Percentiles rank a stretch among this genome's conserved stretches.
Evolutionary conservation across 768 basidiomycete genomes (phyloP).

Genomic region (Mycena latifolia): DNA sequence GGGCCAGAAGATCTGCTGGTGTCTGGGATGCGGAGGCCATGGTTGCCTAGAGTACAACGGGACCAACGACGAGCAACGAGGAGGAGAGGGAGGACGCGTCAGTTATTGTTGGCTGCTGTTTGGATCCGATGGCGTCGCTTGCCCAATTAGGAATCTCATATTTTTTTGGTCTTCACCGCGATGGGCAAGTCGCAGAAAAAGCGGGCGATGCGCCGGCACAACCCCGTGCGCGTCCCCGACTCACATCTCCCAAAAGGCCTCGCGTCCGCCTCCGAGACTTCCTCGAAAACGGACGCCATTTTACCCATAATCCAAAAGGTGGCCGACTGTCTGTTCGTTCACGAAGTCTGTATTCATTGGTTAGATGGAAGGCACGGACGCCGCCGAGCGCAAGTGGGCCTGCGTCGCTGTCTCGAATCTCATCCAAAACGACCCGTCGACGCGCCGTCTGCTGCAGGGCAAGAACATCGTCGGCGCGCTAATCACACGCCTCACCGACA

Average conservation of each 20-base stretch:
- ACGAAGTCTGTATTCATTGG: constrained; percentile 7
- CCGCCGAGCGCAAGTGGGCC: constrained; percentile 91
- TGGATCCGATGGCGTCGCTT: not conserved
- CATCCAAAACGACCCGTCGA: constrained; percentile 95
- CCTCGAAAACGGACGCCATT: constrained; percentile 82
- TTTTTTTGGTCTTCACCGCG: too few relatives aligned
- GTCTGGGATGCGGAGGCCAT: constrained; percentile 43
- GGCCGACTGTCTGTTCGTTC: not conserved
- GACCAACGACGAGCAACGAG: not conserved
- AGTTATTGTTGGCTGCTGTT: constrained; percentile 31
- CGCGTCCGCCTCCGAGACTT: constrained; percentile 77
- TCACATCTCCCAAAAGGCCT: constrained; percentile 90
- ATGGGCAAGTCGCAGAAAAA: constrained; percentile 98
- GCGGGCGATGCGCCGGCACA: constrained; percentile 85
- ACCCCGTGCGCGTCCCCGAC: constrained; percentile 94
- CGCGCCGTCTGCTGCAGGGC: constrained; percentile 88
- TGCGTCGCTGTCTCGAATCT: constrained; percentile 96
- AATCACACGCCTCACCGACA: constrained; percentile 89
- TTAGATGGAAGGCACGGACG: constrained; percentile 83
- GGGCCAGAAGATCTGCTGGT: constrained; percentile 61
- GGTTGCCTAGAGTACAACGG: not conserved
- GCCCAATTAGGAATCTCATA: too few relatives aligned
- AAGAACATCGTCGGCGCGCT: constrained; percentile 91
- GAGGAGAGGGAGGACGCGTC: constrained; percentile 33
- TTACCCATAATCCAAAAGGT: constrained; percentile 95